Conservation (phyloP, 306 rosid genomes). For the Lathyrus oleraceus region DNA sequence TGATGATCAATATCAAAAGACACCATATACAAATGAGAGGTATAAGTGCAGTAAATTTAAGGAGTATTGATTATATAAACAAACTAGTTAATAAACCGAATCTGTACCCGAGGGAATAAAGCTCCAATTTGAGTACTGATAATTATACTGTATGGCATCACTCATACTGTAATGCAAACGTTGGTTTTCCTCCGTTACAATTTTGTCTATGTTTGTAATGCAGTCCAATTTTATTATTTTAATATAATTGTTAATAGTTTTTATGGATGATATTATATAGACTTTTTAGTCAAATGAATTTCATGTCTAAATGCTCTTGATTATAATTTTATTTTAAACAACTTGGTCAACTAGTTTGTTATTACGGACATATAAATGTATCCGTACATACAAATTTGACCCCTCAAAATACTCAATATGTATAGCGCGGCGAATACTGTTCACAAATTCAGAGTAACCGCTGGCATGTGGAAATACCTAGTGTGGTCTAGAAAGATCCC, state of each 20-base stretch:
- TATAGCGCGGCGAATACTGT: conserved; percentile 11
- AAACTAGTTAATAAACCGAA: not conserved
- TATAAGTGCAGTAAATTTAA: not conserved
- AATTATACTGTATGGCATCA: not conserved
- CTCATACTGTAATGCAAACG: not conserved
- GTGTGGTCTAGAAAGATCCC: conserved; percentile 41
- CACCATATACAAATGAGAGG: not conserved
- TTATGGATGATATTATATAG: no score
- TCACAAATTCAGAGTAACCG: conserved; percentile 15
- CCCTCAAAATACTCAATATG: not conserved
- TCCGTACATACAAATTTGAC: not conserved
- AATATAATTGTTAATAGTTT: not conserved
- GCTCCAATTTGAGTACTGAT: not conserved
- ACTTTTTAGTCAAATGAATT: not conserved
- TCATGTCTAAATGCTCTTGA: not conserved
- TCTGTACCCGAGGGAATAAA: not conserved
- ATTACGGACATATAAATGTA: not conserved
- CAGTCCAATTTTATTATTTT: not conserved
- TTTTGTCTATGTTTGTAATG: not conserved
- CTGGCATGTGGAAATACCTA: conserved; percentile 46
- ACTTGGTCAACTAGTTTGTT: not conserved
- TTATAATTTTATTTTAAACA: not conserved
- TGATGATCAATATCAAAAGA: not conserved
- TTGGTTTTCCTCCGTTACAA: not conserved
- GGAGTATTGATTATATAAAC: not conserved